phyloP scores from a whole-genome alignment of 257 asterid genomes.

The Solanum paucissectum region DNA sequence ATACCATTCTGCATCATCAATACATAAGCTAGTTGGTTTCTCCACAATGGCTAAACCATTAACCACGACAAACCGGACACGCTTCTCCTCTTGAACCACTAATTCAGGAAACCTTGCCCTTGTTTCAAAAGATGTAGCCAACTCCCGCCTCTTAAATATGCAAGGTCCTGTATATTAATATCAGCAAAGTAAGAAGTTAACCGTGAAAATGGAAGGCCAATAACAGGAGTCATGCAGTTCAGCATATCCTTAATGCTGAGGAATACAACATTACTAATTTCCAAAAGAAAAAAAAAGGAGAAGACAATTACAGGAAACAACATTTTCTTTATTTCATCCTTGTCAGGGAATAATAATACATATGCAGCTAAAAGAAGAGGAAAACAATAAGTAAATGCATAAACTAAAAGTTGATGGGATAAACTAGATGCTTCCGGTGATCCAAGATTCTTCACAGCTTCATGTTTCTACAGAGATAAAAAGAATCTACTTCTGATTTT shows the following conservation, averaged over 20 bases:
- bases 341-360: neutral
- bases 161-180: slow-evolving; percentile 42
- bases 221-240: neutral
- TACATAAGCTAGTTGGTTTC: slow-evolving; percentile 59
- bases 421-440: neutral
- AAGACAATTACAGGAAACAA: neutral
- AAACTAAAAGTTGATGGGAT: neutral
- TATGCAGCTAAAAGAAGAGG: neutral
- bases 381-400: neutral
- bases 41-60: slow-evolving; percentile 83
- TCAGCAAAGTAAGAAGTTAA: neutral
- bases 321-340: neutral
- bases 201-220: neutral
- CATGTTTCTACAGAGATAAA: neutral
- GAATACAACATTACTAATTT: too few species aligned
- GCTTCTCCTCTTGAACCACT: slow-evolving; percentile 95
- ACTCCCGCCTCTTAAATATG: slow-evolving; percentile 75
- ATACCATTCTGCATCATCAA: slow-evolving; percentile 86
- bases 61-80: slow-evolving; percentile 95
- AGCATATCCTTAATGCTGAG: too few species aligned
- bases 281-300: neutral
- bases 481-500: neutral
- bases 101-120: slow-evolving; percentile 93
- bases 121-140: slow-evolving; percentile 93
- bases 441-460: neutral